Conservation (phyloP, 306 rosid genomes). For the Heteromeles arbutifolia region DNA sequence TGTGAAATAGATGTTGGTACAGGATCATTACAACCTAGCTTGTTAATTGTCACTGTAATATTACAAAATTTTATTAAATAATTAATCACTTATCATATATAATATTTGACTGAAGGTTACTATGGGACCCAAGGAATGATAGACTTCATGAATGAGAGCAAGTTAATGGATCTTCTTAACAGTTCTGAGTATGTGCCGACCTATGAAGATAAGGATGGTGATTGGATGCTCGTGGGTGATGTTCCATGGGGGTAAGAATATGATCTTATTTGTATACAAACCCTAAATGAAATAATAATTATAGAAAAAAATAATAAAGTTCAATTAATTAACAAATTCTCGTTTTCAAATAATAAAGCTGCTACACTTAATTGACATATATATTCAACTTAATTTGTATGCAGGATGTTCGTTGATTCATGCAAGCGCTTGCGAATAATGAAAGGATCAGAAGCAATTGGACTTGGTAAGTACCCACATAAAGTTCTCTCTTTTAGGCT, state of each 20-base stretch:
- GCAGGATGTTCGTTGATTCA: conserved; percentile 77
- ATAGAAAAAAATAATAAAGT: not conserved
- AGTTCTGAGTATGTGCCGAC: conserved; percentile 97
- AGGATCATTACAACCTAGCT: not conserved
- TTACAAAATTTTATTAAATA: not conserved
- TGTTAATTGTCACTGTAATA: not conserved
- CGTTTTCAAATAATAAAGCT: not conserved
- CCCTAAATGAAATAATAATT: conserved; percentile 2
- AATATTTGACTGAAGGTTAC: conserved; percentile 44
- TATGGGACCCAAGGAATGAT: conserved; percentile 98
- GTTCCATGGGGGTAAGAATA: conserved; percentile 97
- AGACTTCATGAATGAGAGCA: conserved; percentile 98
- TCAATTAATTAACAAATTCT: no score
- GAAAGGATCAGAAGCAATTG: conserved; percentile 99
- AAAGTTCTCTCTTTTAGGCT: not conserved
- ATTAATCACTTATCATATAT: not conserved
- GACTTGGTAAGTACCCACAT: conserved; percentile 59
- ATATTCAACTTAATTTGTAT: not conserved
- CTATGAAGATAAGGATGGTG: conserved; percentile 99
- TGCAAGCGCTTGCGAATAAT: conserved; percentile 97
- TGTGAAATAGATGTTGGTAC: not conserved
- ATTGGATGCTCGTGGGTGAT: conserved; percentile 99
- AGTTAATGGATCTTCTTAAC: conserved; percentile 98
- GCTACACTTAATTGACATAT: not conserved
- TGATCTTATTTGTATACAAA: not conserved